phyloP scores from a whole-genome alignment of 192 early-diverging fungal genomes.

The Funneliformis geosporum region DNA sequence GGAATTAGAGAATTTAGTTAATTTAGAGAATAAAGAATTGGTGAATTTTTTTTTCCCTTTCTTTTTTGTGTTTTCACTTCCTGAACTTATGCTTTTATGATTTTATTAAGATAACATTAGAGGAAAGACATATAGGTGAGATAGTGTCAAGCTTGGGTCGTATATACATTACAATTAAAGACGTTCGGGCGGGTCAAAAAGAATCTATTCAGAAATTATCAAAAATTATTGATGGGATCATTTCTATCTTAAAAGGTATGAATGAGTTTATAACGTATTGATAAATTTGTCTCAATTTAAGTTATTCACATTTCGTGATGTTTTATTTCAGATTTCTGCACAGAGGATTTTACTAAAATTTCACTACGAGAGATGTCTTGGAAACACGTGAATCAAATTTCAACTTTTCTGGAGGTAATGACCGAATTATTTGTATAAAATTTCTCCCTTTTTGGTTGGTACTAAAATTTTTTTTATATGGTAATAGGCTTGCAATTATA shows the following conservation, averaged over 20 bases:
- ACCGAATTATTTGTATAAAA: background rate
- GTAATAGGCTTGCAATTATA: conserved; percentile 14
- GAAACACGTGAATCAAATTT: background rate
- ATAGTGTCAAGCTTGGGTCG: background rate
- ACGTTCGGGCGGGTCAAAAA: background rate
- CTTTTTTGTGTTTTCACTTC: background rate
- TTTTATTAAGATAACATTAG: conserved; percentile 3
- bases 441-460: background rate
- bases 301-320: background rate
- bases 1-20: conserved; percentile 14
- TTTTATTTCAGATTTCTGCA: background rate
- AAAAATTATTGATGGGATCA: background rate
- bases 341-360: background rate
- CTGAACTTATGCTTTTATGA: background rate
- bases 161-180: conserved; percentile 1
- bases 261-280: background rate
- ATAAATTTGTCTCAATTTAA: background rate
- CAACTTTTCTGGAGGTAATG: conserved; percentile 24
- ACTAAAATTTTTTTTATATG: background rate
- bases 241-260: background rate
- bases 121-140: conserved; percentile 20
- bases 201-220: background rate
- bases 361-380: conserved; percentile 11
- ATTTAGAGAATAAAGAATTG: background rate
- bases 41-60: background rate